Percentiles rank a stretch among this genome's conserved stretches.
phyloP scores from a whole-genome alignment of 176 grass and related monocot genomes.

The Tillandsia fasciculata region DNA sequence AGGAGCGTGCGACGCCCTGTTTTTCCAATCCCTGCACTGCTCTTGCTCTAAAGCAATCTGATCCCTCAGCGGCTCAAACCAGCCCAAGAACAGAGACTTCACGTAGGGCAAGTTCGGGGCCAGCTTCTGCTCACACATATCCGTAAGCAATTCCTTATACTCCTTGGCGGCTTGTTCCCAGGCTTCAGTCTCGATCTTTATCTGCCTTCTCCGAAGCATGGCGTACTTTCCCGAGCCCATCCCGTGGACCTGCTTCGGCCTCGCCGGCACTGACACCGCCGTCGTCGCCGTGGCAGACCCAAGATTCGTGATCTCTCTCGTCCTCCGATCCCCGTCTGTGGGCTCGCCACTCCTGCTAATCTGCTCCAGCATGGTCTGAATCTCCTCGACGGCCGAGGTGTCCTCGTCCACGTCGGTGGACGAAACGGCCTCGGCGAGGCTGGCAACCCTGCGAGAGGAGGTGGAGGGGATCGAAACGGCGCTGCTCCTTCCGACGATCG shows the following conservation, averaged over 20 bases:
- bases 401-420: slow-evolving; percentile 21
- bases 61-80: slow-evolving; percentile 83
- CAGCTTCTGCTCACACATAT: slow-evolving; percentile 88
- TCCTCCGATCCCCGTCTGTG: background rate
- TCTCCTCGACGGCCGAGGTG: background rate
- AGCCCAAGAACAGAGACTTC: slow-evolving; percentile 86
- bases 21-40: slow-evolving; percentile 8
- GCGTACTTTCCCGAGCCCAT: slow-evolving; percentile 37
- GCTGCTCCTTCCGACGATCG: background rate
- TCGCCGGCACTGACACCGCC: background rate
- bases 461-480: background rate
- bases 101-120: slow-evolving; percentile 88
- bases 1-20: slow-evolving; percentile 17
- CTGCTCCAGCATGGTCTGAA: slow-evolving; percentile 4
- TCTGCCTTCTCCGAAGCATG: slow-evolving; percentile 47
- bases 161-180: slow-evolving; percentile 93
- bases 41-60: slow-evolving; percentile 58
- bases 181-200: slow-evolving; percentile 79
- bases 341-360: background rate
- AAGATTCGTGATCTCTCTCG: background rate
- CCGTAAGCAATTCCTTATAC: slow-evolving; percentile 63
- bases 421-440: slow-evolving; percentile 20
- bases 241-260: slow-evolving; percentile 21
- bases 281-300: background rate
- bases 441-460: slow-evolving; percentile 6